These are phyloP conservation scores for Saksenaea oblongispora DNA, from an alignment of 371 early-diverging fungal genomes.

Conservation along the genomic window DNA sequence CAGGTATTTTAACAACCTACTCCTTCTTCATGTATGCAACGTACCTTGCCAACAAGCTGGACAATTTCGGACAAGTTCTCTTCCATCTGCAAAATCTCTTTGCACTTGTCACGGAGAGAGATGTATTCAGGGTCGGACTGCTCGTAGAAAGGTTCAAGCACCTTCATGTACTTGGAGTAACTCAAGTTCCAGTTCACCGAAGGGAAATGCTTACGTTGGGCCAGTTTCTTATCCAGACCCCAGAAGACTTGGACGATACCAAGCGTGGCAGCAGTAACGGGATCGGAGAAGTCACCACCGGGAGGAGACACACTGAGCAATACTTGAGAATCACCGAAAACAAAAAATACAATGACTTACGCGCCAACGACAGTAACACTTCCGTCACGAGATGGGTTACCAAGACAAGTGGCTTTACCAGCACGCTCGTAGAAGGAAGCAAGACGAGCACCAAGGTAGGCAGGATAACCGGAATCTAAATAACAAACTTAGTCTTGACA, in stretches of 20 bases:
- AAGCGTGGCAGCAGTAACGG: constrained; percentile 98
- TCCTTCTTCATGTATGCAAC: neutral
- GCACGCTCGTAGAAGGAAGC: constrained; percentile 99
- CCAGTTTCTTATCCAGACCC: constrained; percentile 99
- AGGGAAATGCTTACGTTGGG: constrained; percentile 99
- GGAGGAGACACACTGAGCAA: constrained; percentile 95
- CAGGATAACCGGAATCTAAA: constrained; percentile 98
- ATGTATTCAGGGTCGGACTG: constrained; percentile 94
- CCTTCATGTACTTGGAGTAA: constrained; percentile 99
- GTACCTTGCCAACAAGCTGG: constrained; percentile 97
- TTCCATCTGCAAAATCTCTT: constrained; percentile 99
- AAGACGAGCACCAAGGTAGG: constrained; percentile 99
- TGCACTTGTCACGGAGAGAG: constrained; percentile 88
- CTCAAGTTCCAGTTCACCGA: constrained; percentile 99
- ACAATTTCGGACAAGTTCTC: constrained; percentile 99
- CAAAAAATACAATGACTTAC: constrained; percentile 34
- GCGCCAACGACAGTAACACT: constrained; percentile 99
- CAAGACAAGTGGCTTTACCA: constrained; percentile 96
- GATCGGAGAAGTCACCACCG: constrained; percentile 99
- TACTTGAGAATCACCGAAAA: neutral
- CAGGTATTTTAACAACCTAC: neutral
- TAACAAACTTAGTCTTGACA: neutral
- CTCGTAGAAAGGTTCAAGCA: constrained; percentile 97
- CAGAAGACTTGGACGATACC: constrained; percentile 99
- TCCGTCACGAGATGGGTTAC: constrained; percentile 95